phyloP scores from a whole-genome alignment of 495 filamentous ascomycete species.

The Daldinia decipiens region DNA sequence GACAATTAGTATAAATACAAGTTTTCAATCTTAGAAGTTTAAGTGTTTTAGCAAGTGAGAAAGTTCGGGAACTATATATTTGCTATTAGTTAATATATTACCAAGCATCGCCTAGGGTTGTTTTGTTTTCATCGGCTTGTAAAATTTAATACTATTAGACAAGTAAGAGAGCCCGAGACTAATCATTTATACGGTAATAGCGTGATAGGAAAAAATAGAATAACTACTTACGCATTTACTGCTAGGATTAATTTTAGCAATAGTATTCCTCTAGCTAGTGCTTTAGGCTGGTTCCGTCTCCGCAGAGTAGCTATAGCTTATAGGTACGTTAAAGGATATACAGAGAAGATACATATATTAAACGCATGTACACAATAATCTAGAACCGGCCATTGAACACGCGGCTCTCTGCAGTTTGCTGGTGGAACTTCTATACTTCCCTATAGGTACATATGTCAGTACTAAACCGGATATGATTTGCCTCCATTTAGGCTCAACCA shows the following conservation, averaged over 20 bases:
- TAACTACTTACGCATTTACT: no score
- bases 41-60: not conserved
- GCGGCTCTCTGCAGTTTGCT: not conserved
- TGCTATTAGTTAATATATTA: not conserved
- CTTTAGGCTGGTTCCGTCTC: not conserved
- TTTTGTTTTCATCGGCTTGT: not conserved
- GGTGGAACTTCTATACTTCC: not conserved
- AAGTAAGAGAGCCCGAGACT: not conserved
- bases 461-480: not conserved
- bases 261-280: not conserved
- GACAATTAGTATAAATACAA: no score
- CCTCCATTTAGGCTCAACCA: conserved; percentile 7
- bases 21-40: no score
- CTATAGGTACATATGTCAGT: not conserved
- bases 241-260: no score
- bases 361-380: not conserved
- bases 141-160: not conserved
- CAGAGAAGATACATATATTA: not conserved
- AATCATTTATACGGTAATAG: not conserved
- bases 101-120: not conserved
- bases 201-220: no score
- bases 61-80: not conserved
- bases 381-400: not conserved
- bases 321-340: no score
- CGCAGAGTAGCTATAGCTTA: not conserved